These are phyloP conservation scores for Musa troglodytarum DNA, from an alignment of 176 grass and related monocot species.

Conservation along the genomic window DNA sequence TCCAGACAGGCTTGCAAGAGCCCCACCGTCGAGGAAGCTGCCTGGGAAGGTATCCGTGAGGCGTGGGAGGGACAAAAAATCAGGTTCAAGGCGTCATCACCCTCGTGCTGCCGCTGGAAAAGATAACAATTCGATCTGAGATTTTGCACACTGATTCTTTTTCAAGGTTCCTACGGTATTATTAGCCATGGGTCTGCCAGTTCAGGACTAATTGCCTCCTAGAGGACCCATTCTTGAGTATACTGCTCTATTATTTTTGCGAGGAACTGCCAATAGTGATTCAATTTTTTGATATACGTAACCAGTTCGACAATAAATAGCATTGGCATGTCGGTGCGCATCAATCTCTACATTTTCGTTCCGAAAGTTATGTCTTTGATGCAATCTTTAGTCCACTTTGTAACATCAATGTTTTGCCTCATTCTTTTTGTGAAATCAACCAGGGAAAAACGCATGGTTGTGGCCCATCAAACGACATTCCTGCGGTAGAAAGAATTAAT, in stretches of 20 bases:
- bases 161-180: neutral
- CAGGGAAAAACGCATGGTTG: neutral
- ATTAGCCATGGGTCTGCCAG: neutral
- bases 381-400: too few relatives aligned
- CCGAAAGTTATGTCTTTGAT: too few relatives aligned
- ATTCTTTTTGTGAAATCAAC: neutral
- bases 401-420: neutral
- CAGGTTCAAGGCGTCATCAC: conserved; percentile 41
- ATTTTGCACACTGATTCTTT: conserved; percentile 11
- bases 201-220: conserved; percentile 18
- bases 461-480: too few relatives aligned
- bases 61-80: conserved; percentile 50
- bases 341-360: too few relatives aligned
- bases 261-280: conserved; percentile 46
- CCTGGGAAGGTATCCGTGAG: conserved; percentile 21
- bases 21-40: conserved; percentile 43
- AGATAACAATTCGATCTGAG: conserved; percentile 47
- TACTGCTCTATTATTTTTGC: conserved; percentile 34
- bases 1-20: conserved; percentile 25
- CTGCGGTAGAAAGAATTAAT: too few relatives aligned
- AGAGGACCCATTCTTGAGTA: conserved; percentile 25
- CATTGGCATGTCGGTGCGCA: too few relatives aligned
- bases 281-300: neutral
- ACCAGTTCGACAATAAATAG: too few relatives aligned
- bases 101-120: conserved; percentile 25